Percentiles rank a stretch among this genome's conserved stretches.
Conservation (phyloP, 2,329 filamentous ascomycete genomes). For the Emmonsiellopsis sp. region DNA sequence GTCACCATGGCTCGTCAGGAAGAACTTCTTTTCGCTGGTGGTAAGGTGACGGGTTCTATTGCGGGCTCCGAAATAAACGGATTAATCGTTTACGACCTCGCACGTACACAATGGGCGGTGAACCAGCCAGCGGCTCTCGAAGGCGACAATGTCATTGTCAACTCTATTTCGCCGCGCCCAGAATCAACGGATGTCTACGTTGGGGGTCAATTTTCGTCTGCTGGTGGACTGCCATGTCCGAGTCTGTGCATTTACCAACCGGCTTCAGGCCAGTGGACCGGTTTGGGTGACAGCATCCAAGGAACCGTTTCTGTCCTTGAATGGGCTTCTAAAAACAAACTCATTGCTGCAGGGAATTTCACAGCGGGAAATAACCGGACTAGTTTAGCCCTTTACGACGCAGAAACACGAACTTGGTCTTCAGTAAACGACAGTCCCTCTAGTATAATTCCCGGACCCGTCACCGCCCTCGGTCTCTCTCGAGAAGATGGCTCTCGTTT, state of each 20-base stretch:
- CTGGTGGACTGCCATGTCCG: constrained; percentile 73
- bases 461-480: constrained; percentile 68
- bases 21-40: constrained; percentile 71
- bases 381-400: constrained; percentile 65
- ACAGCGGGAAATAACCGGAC: constrained; percentile 56
- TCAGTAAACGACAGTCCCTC: constrained; percentile 48
- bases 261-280: constrained; percentile 64
- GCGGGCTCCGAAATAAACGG: constrained; percentile 57
- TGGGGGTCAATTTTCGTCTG: constrained; percentile 73
- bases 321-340: constrained; percentile 63
- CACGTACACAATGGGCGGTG: constrained; percentile 49
- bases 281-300: constrained; percentile 61
- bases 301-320: constrained; percentile 64
- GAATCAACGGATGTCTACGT: constrained; percentile 69
- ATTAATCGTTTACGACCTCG: constrained; percentile 71
- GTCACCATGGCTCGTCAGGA: constrained; percentile 58
- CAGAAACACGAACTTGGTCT: constrained; percentile 58
- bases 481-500: constrained; percentile 62
- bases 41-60: constrained; percentile 63
- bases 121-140: constrained; percentile 67
- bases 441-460: constrained; percentile 61
- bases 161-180: constrained; percentile 65
- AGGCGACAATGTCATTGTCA: constrained; percentile 63
- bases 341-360: constrained; percentile 73
- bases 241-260: constrained; percentile 74